These are phyloP conservation scores for Trichoderma brevicompactum DNA, from an alignment of 2,329 filamentous ascomycete species.

Conservation along the genomic window DNA sequence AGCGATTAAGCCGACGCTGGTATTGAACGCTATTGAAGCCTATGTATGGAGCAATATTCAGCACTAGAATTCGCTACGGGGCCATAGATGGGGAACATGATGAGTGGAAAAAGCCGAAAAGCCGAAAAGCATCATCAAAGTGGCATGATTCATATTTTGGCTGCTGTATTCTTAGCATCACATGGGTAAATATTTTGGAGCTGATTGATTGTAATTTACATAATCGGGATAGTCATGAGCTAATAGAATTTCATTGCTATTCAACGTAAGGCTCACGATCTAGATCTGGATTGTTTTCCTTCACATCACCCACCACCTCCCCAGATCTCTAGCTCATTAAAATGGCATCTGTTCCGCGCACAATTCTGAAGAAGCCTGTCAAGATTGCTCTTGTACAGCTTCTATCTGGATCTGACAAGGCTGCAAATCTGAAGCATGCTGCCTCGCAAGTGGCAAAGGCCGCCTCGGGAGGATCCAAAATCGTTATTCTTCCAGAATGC, in stretches of 20 bases:
- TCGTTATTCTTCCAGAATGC: constrained; percentile 95
- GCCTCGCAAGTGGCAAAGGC: constrained; percentile 83
- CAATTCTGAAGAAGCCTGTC: constrained; percentile 70
- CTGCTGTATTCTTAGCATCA: neutral
- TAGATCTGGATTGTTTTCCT: neutral
- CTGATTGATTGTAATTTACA: neutral
- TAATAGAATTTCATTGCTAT: neutral
- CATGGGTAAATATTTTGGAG: neutral
- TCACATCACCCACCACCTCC: too few relatives aligned
- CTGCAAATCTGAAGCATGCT: constrained; percentile 79
- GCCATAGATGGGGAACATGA: neutral
- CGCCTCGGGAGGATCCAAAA: constrained; percentile 72
- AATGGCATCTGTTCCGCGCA: constrained; percentile 1
- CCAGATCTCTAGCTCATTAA: neutral
- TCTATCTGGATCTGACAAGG: constrained; percentile 79
- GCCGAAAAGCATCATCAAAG: neutral
- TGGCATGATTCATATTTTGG: neutral
- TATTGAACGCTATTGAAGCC: neutral
- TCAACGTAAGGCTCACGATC: neutral
- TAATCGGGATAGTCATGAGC: neutral
- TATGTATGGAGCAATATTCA: neutral
- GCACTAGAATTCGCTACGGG: neutral
- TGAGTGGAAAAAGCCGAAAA: constrained; percentile 14
- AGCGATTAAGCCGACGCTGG: neutral
- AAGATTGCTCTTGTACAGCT: constrained; percentile 84